phyloP scores from a whole-genome alignment of 208 protist genomes.

The Leishmania guyanensis region DNA sequence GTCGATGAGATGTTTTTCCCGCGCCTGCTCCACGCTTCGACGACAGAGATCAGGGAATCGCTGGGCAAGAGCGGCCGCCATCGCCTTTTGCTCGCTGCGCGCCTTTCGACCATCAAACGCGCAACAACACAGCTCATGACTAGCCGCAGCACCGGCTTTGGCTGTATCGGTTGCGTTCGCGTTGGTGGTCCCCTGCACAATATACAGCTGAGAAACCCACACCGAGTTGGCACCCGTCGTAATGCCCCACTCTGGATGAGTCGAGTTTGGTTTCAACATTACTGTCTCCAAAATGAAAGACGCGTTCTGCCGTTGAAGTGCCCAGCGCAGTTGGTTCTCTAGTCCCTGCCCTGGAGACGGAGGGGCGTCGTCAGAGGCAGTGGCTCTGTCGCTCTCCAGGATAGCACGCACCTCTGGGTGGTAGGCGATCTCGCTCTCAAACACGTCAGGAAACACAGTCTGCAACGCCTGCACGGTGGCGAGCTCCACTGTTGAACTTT shows the following conservation, averaged over 20 bases:
- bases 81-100: constrained; percentile 61
- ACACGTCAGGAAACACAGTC: constrained; percentile 61
- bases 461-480: constrained; percentile 51
- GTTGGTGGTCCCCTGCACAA: background rate
- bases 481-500: constrained; percentile 39
- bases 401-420: constrained; percentile 58
- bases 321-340: constrained; percentile 53
- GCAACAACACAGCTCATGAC: constrained; percentile 18
- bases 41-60: constrained; percentile 45
- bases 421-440: constrained; percentile 60
- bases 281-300: constrained; percentile 36
- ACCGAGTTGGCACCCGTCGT: constrained; percentile 5
- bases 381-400: constrained; percentile 36
- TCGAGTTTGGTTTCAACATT: constrained; percentile 34
- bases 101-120: constrained; percentile 67
- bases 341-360: constrained; percentile 46
- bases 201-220: constrained; percentile 29
- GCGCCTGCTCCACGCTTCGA: constrained; percentile 40
- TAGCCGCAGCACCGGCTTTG: background rate
- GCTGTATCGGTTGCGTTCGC: background rate
- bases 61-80: constrained; percentile 48
- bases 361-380: constrained; percentile 22
- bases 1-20: constrained; percentile 46
- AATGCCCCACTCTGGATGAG: constrained; percentile 47
- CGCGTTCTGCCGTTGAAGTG: constrained; percentile 29